Base-by-base conservation (phyloP, 163 green algal species). In the Scenedesmus sp. region DNA sequence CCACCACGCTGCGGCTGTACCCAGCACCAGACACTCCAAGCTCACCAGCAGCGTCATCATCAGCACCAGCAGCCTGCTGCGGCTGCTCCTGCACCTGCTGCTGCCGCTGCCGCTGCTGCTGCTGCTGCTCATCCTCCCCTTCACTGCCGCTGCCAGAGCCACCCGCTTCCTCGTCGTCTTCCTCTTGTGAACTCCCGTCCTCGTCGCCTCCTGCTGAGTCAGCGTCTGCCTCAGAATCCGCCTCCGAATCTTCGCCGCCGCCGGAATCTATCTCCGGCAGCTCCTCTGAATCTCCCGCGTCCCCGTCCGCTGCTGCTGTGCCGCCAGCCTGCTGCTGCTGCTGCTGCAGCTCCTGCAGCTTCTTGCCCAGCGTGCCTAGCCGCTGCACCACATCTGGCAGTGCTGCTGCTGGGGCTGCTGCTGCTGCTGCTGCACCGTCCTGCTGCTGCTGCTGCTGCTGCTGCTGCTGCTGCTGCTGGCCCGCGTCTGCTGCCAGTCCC, bases 11-110 rank as follows among this genome's bases (percentile, higher is more conserved):
- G n/a, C n/a, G n/a, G n/a, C n/a, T n/a, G n/a, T n/a, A n/a, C n/a
- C n/a, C n/a, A n/a, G n/a, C 59, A 72, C 22, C 20, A 35, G 20
- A 22, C 59, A 72, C 22, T 4, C 85, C 76, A 30, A 91, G 86
- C 46, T 94, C 91, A 51, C 86, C 85, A 26, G 91, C 82, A n/a
- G 93, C 93, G 1, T 85, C 88, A 3, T 89, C 86, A 26, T 94
- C 91, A 37, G 89, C 93, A 0, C 68, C 90, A 88, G 78, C 90
- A 90, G 72, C 76, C 44, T 53, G 26, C 40, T 73, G 40, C 40
- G 3, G 42, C n/a, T 53, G 1, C 76, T 73, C 40, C 83, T 56
- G 20, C 83, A 56, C 37, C 46, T 86, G 49, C 81, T 76, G 49
- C 81, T 86, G 81, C 46, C 44, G 51, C 81, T 73, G n/a, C 82